phyloP scores from a whole-genome alignment of 2,329 filamentous ascomycete species.

The Albifimbria verrucaria region DNA sequence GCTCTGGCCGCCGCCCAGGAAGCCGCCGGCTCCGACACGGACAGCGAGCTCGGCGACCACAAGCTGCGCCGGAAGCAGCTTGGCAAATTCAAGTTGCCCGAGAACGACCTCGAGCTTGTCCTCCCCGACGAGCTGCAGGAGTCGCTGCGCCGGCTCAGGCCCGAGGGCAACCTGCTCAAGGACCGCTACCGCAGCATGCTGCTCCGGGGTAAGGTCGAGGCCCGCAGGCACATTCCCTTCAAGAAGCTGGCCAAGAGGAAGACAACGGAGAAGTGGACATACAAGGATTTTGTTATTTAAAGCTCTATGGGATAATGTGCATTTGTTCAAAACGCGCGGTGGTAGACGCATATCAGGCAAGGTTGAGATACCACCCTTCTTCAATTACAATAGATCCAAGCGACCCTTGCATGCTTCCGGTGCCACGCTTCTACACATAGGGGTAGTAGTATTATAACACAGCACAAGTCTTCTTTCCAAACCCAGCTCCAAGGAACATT shows the following conservation, averaged over 20 bases:
- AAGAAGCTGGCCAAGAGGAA: slow-evolving; percentile 78
- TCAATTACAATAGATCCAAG: too few relatives aligned
- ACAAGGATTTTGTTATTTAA: slow-evolving; percentile 76
- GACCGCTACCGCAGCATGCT: slow-evolving; percentile 89
- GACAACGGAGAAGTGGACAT: slow-evolving; percentile 91
- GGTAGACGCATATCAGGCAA: too few relatives aligned
- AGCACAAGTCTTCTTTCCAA: too few relatives aligned
- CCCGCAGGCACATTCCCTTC: slow-evolving; percentile 73
- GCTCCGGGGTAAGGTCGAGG: slow-evolving; percentile 85
- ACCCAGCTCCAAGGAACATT: too few relatives aligned
- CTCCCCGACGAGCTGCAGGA: slow-evolving; percentile 81
- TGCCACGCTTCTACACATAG: too few relatives aligned
- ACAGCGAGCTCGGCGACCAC: slow-evolving; percentile 57
- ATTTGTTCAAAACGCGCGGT: too few relatives aligned
- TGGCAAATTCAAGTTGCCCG: slow-evolving; percentile 70
- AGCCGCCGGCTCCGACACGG: slow-evolving; percentile 39
- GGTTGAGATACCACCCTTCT: too few relatives aligned
- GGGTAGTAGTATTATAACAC: too few relatives aligned
- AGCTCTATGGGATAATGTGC: slow-evolving; percentile 2
- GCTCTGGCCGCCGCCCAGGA: slow-evolving; percentile 36
- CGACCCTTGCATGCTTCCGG: too few relatives aligned
- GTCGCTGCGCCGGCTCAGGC: slow-evolving; percentile 77
- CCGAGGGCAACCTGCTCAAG: slow-evolving; percentile 91
- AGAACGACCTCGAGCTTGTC: slow-evolving; percentile 77
- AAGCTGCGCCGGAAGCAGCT: slow-evolving; percentile 69